Evolutionary conservation across 2,329 filamentous ascomycete genomes (phyloP).

Genomic region (Coniochaeta pulveracea): DNA sequence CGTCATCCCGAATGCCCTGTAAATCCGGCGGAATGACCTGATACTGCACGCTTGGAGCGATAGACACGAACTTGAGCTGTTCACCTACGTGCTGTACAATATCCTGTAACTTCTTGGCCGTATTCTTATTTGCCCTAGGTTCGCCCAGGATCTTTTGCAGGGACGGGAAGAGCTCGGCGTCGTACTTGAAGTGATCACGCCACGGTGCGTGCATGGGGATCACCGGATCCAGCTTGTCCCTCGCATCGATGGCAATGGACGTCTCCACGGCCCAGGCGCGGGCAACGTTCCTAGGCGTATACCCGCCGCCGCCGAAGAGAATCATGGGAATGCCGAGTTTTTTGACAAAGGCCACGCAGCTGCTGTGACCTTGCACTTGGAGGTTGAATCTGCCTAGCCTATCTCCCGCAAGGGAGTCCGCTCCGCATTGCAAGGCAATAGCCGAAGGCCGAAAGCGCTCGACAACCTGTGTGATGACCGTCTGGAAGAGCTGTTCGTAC

Average conservation of each 20-base stretch:
- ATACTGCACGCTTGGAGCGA: conserved; percentile 80
- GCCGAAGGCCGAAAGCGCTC: conserved; percentile 78
- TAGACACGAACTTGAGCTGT: conserved; percentile 75
- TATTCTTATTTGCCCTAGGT: conserved; percentile 65
- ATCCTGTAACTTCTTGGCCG: conserved; percentile 61
- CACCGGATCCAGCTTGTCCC: conserved; percentile 56
- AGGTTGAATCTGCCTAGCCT: conserved; percentile 92
- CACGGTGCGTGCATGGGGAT: conserved; percentile 77
- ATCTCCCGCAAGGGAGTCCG: conserved; percentile 88
- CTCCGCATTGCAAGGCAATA: conserved; percentile 91
- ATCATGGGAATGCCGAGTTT: conserved; percentile 69
- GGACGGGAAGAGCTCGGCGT: conserved; percentile 78
- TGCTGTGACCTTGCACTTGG: conserved; percentile 87
- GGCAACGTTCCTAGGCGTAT: conserved; percentile 92
- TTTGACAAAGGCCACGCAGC: conserved; percentile 85
- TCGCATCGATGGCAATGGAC: conserved; percentile 69
- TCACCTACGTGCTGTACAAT: conserved; percentile 72
- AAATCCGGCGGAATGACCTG: conserved; percentile 70
- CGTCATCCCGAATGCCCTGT: conserved; percentile 52
- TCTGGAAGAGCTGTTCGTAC: conserved; percentile 77
- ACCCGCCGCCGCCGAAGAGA: conserved; percentile 87
- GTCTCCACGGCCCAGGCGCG: conserved; percentile 97
- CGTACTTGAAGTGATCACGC: conserved; percentile 69
- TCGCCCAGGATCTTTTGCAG: conserved; percentile 63
- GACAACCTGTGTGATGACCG: conserved; percentile 66